Conservation (phyloP, 805 yeast genomes). For the Kregervanrija delftensis region DNA sequence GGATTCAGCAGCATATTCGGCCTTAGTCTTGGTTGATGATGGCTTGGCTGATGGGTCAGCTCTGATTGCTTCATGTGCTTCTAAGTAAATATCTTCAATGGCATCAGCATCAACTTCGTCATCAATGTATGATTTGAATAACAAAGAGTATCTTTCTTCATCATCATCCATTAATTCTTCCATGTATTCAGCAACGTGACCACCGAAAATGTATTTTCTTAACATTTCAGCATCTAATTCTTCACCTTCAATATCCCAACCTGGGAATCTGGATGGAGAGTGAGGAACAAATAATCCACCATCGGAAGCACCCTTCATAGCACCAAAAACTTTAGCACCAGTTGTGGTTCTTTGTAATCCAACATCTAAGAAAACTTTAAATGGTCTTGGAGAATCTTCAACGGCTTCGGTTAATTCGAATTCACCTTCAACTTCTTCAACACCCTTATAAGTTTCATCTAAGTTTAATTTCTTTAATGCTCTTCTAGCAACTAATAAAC, state of each 20-base stretch:
- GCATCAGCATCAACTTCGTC: slow-evolving; percentile 97
- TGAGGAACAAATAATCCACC: slow-evolving; percentile 99
- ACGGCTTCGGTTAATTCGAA: slow-evolving; percentile 97
- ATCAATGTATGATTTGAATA: slow-evolving; percentile 93
- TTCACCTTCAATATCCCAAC: slow-evolving; percentile 98
- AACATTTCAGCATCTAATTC: slow-evolving; percentile 96
- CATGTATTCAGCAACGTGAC: slow-evolving; percentile 99
- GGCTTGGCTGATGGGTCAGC: slow-evolving; percentile 90
- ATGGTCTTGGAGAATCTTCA: slow-evolving; percentile 99
- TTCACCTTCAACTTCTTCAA: slow-evolving; percentile 99
- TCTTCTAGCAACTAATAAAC: slow-evolving; percentile 98
- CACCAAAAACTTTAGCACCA: slow-evolving; percentile 99
- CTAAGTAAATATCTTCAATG: slow-evolving; percentile 89
- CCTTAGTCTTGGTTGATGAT: slow-evolving; percentile 90
- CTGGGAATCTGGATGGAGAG: slow-evolving; percentile 99
- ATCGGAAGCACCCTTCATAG: slow-evolving; percentile 99
- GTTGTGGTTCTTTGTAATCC: slow-evolving; percentile 99
- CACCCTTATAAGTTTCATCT: slow-evolving; percentile 98
- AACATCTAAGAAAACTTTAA: slow-evolving; percentile 98
- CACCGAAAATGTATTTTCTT: slow-evolving; percentile 99
- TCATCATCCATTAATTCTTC: slow-evolving; percentile 99
- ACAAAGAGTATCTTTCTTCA: slow-evolving; percentile 97
- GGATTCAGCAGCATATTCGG: slow-evolving; percentile 94
- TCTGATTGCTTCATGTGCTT: slow-evolving; percentile 95
- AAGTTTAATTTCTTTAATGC: slow-evolving; percentile 95